Conservation (phyloP, 2,329 filamentous ascomycete genomes). For the Stagonosporopsis chrysanthemi region DNA sequence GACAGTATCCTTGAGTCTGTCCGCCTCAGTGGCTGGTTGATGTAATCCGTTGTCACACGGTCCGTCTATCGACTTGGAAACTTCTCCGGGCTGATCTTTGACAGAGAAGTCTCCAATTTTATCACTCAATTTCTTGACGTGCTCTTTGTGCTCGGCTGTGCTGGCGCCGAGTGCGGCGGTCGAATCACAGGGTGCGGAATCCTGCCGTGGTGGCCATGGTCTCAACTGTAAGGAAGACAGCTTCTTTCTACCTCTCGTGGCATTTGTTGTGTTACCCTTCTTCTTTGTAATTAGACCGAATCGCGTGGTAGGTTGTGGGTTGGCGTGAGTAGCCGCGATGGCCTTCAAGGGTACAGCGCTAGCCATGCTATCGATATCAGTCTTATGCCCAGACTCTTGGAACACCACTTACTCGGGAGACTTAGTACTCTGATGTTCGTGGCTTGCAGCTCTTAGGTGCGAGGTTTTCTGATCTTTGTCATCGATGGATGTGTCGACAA, state of each 20-base stretch:
- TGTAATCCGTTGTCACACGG: background rate
- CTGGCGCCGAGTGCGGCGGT: no score
- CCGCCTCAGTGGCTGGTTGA: background rate
- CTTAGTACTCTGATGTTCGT: background rate
- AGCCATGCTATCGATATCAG: background rate
- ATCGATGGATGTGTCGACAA: background rate
- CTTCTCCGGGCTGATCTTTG: background rate
- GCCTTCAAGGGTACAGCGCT: background rate
- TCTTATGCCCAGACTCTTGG: background rate
- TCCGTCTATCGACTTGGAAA: background rate
- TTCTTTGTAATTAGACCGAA: background rate
- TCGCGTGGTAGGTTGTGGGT: background rate
- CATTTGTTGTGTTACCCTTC: background rate
- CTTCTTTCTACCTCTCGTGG: background rate
- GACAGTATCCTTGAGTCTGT: background rate
- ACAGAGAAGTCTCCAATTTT: background rate
- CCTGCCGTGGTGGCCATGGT: background rate
- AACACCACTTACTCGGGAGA: background rate
- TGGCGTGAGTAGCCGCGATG: background rate
- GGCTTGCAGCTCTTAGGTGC: background rate
- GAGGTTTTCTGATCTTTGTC: background rate
- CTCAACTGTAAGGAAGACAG: background rate
- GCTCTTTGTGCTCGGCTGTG: background rate
- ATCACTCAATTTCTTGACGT: background rate
- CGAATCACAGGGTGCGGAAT: background rate